phyloP scores from a whole-genome alignment of 176 grass and related monocot genomes.

The Phoenix dactylifera region DNA sequence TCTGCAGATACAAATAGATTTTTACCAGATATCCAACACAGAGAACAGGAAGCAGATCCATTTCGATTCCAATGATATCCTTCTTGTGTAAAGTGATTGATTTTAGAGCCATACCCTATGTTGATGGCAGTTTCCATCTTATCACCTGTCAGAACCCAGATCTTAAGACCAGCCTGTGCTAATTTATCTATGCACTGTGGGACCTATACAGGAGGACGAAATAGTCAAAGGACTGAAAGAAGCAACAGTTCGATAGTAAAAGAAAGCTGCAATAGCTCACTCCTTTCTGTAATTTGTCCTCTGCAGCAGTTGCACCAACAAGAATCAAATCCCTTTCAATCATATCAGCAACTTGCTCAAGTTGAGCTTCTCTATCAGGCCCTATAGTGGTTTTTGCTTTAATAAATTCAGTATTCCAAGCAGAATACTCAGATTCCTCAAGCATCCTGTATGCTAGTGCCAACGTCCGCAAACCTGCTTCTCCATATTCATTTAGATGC shows the following conservation, averaged over 20 bases:
- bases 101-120: conserved; percentile 57
- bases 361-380: conserved; percentile 74
- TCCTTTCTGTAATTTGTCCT: conserved; percentile 92
- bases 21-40: too few relatives aligned
- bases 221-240: conserved; percentile 24
- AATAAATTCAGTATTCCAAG: conserved; percentile 85
- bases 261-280: conserved; percentile 20
- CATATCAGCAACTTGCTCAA: conserved; percentile 70
- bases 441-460: conserved; percentile 78
- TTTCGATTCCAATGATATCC: background rate
- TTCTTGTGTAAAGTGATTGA: background rate
- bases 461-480: conserved; percentile 78
- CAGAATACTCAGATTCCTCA: conserved; percentile 78
- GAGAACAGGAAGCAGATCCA: too few relatives aligned
- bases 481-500: conserved; percentile 91
- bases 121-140: conserved; percentile 99
- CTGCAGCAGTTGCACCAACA: conserved; percentile 88
- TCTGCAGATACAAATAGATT: conserved; percentile 42
- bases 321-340: conserved; percentile 92
- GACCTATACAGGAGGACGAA: conserved; percentile 47
- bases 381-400: conserved; percentile 83
- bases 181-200: conserved; percentile 94
- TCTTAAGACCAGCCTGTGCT: conserved; percentile 94
- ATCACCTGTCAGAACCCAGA: conserved; percentile 99
- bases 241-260: conserved; percentile 4